phyloP scores from a whole-genome alignment of 768 basidiomycete species.

The Suillus subalutaceus region DNA sequence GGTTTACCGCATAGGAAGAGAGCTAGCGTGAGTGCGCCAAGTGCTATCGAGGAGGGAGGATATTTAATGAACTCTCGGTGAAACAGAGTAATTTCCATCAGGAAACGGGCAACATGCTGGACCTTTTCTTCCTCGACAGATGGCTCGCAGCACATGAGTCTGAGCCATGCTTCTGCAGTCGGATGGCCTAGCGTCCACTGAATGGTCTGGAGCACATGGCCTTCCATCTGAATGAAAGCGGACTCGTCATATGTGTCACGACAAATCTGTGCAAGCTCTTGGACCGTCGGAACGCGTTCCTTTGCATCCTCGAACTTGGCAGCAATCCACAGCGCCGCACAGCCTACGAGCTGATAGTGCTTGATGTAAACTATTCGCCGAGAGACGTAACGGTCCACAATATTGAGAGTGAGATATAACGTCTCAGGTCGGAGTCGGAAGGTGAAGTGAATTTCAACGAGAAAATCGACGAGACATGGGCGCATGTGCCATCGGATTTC shows the following conservation, averaged over 20 bases:
- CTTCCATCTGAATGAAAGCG: slow-evolving; percentile 99
- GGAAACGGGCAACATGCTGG: slow-evolving; percentile 93
- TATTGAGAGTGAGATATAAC: slow-evolving; percentile 97
- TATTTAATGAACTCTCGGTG: slow-evolving; percentile 93
- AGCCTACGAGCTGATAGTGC: slow-evolving; percentile 99
- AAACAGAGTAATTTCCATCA: slow-evolving; percentile 99
- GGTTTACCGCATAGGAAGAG: slow-evolving; percentile 84
- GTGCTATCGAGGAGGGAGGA: slow-evolving; percentile 83
- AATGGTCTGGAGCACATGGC: slow-evolving; percentile 93
- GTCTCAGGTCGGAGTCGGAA: slow-evolving; percentile 98
- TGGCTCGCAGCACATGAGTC: slow-evolving; percentile 76
- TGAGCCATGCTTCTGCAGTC: slow-evolving; percentile 96
- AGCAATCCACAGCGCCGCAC: slow-evolving; percentile 98
- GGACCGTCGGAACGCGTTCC: slow-evolving; percentile 94
- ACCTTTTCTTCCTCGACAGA: slow-evolving; percentile 85
- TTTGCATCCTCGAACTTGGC: slow-evolving; percentile 99
- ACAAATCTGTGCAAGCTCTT: slow-evolving; percentile 94
- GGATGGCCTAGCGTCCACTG: slow-evolving; percentile 97
- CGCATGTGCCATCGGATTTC: slow-evolving; percentile 99
- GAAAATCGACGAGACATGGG: slow-evolving; percentile 96
- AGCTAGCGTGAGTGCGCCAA: slow-evolving; percentile 88
- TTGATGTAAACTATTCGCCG: slow-evolving; percentile 98
- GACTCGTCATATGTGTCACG: slow-evolving; percentile 96
- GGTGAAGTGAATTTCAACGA: slow-evolving; percentile 98
- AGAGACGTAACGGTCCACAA: slow-evolving; percentile 98